Percentiles rank a stretch among this genome's conserved stretches.
These are phyloP conservation scores for Phytophthora ramorum DNA, from an alignment of 352 stramenopile species.

Conservation along the genomic window DNA sequence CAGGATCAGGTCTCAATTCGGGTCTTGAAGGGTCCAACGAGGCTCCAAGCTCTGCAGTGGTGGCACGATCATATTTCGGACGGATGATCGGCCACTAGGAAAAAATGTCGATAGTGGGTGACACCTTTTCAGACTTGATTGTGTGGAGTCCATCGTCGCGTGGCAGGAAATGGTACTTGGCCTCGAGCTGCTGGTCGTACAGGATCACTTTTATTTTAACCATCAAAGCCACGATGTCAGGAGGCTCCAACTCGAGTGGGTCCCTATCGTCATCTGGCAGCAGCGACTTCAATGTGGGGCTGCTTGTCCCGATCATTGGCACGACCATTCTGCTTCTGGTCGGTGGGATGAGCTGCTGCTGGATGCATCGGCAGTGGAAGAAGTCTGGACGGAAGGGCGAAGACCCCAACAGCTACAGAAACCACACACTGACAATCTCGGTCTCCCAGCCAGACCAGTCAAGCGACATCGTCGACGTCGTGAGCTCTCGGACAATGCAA, in stretches of 20 bases:
- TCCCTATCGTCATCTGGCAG: conserved; percentile 8
- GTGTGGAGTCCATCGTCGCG: conserved; percentile 14
- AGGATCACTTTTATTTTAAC: conserved; percentile 3
- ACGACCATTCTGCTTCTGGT: conserved; percentile 21
- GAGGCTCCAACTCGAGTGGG: background rate
- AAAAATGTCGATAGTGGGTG: conserved; percentile 17
- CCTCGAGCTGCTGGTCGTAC: background rate
- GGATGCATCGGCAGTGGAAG: conserved; percentile 29
- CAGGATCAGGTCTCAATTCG: too few species aligned
- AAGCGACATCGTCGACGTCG: conserved; percentile 10
- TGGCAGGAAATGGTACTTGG: background rate
- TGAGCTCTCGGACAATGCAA: conserved; percentile 7
- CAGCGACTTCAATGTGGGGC: conserved; percentile 18
- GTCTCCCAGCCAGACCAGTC: conserved; percentile 15
- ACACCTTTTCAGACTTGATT: conserved; percentile 24
- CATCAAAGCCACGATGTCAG: background rate
- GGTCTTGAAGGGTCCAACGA: too few species aligned
- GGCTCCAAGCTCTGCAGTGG: too few species aligned
- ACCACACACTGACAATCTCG: conserved; percentile 17
- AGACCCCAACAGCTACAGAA: conserved; percentile 8
- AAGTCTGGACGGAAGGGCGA: conserved; percentile 15
- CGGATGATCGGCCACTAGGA: too few species aligned
- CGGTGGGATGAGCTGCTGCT: conserved; percentile 30
- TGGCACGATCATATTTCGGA: too few species aligned
- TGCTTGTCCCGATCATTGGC: conserved; percentile 30